Base-by-base conservation (phyloP, 257 asterid species). In the Nemophila menziesii region DNA sequence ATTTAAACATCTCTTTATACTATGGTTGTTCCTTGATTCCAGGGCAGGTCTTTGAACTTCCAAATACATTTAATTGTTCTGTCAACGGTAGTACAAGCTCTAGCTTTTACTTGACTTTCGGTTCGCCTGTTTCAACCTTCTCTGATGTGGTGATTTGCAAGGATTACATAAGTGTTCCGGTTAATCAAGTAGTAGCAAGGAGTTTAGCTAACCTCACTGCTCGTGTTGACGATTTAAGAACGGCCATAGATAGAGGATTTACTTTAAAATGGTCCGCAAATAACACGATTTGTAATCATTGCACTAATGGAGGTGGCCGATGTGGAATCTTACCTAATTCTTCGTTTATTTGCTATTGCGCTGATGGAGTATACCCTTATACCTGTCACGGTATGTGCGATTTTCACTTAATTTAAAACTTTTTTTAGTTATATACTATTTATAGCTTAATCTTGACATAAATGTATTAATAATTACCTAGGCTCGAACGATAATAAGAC, bases 211-310 rank as follows among this genome's bases (percentile, higher is more conserved):
- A 0, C 2, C 2, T 45, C 11, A 0, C 9, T 3, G 48, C 54
- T 1, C 2, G 60, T 2, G 3, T 0, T 4, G 3, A 2, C 11
- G 13, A 20, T 1, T 40, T 76, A 24, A 43, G 0, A 51, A 16
- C 1, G 0, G 71, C 74, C 4, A 47, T 83, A 2, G 23, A 5
- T 5, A 20, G 19, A 1, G 95, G 95, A 6, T 83, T 83, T 50
- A 43, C 51, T n/a, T 52, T 79, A 20, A 45, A 37, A 33, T 82
- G 78, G 72, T 44, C 10, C 10, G 82, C 74, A 14, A 44, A 57
- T 8, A 36, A 69, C 9, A 11, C 22, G 0, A 4, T 1, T 1
- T 77, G 93, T 44, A 11, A 1, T 0, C 4, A 20, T 0, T 81
- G 90, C 57, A 5, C 0, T 4, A 1, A 0, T 2, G 60, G 78